These are phyloP conservation scores for Nematocida minor DNA, from an alignment of 371 early-diverging fungal species.

Conservation along the genomic window DNA sequence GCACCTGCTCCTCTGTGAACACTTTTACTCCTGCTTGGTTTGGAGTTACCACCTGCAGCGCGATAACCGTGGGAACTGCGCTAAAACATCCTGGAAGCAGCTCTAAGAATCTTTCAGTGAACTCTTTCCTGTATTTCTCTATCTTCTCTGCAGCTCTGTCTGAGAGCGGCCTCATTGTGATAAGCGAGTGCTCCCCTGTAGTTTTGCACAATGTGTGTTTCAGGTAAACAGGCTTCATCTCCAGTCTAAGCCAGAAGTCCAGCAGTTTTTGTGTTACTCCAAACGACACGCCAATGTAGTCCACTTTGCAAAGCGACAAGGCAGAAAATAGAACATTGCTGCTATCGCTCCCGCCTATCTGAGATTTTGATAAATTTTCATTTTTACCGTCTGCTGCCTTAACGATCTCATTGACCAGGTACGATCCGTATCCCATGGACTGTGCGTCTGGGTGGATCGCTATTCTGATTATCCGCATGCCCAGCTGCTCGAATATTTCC, in stretches of 20 bases:
- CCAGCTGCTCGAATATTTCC: constrained; percentile 81
- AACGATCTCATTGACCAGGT: constrained; percentile 74
- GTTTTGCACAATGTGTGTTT: constrained; percentile 88
- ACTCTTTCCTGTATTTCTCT: neutral
- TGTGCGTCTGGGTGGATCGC: constrained; percentile 92
- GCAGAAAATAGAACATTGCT: neutral
- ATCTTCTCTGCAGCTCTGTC: neutral
- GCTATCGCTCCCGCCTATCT: too few species aligned
- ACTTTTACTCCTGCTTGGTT: neutral
- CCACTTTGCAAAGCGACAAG: constrained; percentile 67
- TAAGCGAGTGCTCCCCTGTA: constrained; percentile 70
- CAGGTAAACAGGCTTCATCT: constrained; percentile 83
- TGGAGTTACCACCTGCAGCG: constrained; percentile 24
- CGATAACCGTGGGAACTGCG: neutral
- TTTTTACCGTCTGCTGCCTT: constrained; percentile 67
- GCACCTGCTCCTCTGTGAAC: neutral
- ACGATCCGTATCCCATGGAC: constrained; percentile 89
- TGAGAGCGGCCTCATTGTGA: constrained; percentile 18
- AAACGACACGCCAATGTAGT: constrained; percentile 91
- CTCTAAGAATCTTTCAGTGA: constrained; percentile 32
- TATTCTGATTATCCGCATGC: constrained; percentile 96
- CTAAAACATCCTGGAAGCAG: constrained; percentile 44
- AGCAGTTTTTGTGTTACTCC: constrained; percentile 79
- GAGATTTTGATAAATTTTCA: too few species aligned
- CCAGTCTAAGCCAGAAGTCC: constrained; percentile 87